Percentiles rank a stretch among this genome's conserved stretches.
These are phyloP conservation scores for Psilocybe azurescens DNA, from an alignment of 768 basidiomycete genomes.

Conservation along the genomic window DNA sequence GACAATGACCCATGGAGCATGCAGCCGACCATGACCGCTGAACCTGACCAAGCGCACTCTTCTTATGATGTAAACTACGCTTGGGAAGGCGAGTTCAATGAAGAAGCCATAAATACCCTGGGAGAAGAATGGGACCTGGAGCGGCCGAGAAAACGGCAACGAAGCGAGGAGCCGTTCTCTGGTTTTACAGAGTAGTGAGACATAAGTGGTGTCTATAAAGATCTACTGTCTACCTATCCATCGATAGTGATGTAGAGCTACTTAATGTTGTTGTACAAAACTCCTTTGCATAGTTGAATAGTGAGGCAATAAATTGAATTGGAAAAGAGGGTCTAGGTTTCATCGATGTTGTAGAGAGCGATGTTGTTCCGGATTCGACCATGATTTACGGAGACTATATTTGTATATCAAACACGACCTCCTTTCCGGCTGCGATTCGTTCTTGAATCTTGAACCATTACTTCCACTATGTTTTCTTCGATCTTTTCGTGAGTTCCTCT, in stretches of 20 bases:
- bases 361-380: constrained; percentile 22
- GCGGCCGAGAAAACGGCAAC: constrained; percentile 36
- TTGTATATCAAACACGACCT: constrained; percentile 7
- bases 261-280: background rate
- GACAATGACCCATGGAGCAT: constrained; percentile 14
- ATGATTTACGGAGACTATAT: constrained; percentile 22
- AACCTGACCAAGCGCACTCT: constrained; percentile 15
- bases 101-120: constrained; percentile 12
- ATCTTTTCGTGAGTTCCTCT: constrained; percentile 73
- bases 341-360: constrained; percentile 20
- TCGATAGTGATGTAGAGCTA: background rate
- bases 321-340: constrained; percentile 8
- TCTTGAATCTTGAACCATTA: constrained; percentile 15
- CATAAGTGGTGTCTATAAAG: background rate
- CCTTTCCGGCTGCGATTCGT: constrained; percentile 12
- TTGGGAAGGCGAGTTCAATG: constrained; percentile 23
- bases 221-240: constrained; percentile 5
- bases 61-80: constrained; percentile 23
- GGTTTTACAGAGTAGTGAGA: background rate
- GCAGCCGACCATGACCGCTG: constrained; percentile 11
- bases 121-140: constrained; percentile 19
- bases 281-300: background rate
- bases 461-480: constrained; percentile 73
- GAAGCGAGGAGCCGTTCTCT: constrained; percentile 28
- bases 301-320: background rate